A percentile compares a stretch with the other conserved stretches of the same genome.
Evolutionary conservation across 2,329 filamentous ascomycete species (phyloP).

Genomic region (Lecanicillium sp.): DNA sequence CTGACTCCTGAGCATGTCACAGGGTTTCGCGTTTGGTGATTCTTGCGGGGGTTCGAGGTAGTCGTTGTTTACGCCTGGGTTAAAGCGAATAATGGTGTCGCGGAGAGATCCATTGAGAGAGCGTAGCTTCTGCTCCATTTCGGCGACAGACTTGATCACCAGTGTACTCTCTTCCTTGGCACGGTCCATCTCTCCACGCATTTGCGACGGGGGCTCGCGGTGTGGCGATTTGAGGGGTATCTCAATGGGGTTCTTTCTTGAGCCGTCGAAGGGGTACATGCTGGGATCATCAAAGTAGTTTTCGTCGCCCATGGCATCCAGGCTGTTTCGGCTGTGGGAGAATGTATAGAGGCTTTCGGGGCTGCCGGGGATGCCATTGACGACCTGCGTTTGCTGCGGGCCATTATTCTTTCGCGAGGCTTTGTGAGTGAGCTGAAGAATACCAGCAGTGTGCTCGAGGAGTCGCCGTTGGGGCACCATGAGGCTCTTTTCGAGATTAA

Average conservation of each 20-base stretch:
- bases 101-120: slow-evolving; percentile 59
- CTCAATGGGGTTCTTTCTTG: slow-evolving; percentile 38
- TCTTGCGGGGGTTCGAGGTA: slow-evolving; percentile 34
- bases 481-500: slow-evolving; percentile 66
- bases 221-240: slow-evolving; percentile 51
- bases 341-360: slow-evolving; percentile 70
- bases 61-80: slow-evolving; percentile 43
- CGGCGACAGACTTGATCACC: slow-evolving; percentile 40
- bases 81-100: slow-evolving; percentile 55
- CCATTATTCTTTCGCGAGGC: slow-evolving; percentile 51
- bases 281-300: slow-evolving; percentile 70
- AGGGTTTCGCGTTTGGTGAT: slow-evolving; percentile 27
- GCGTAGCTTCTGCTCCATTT: slow-evolving; percentile 59
- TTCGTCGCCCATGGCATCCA: slow-evolving; percentile 45
- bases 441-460: slow-evolving; percentile 83
- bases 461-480: slow-evolving; percentile 68
- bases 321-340: slow-evolving; percentile 50
- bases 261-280: slow-evolving; percentile 57
- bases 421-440: slow-evolving; percentile 84
- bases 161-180: slow-evolving; percentile 7
- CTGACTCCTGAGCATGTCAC: slow-evolving; percentile 44
- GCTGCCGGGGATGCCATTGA: slow-evolving; percentile 60
- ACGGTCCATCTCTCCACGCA: slow-evolving; percentile 7
- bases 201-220: slow-evolving; percentile 32
- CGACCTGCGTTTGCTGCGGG: slow-evolving; percentile 30